These are phyloP conservation scores for Yamadazyma scolyti DNA, from an alignment of 805 yeast species.

Conservation along the genomic window DNA sequence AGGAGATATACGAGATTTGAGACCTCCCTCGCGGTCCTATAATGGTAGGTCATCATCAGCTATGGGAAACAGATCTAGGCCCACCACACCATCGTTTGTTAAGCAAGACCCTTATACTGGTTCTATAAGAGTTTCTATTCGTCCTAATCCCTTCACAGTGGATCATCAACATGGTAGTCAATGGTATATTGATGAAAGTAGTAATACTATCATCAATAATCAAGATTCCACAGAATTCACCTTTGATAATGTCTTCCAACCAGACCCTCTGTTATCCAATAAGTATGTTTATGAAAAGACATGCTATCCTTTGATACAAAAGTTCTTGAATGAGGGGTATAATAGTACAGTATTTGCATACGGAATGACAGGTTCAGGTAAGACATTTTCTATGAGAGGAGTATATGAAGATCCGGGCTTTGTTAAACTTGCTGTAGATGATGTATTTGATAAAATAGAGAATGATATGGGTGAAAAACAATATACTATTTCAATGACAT, in stretches of 20 bases:
- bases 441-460: conserved; percentile 50
- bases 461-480: conserved; percentile 21
- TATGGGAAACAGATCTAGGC: conserved; percentile 27
- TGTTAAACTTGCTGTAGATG: conserved; percentile 62
- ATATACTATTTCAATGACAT: conserved; percentile 58
- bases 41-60: conserved; percentile 31
- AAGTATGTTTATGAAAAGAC: conserved; percentile 53
- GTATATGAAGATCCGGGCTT: conserved; percentile 60
- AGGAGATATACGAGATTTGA: too few relatives aligned
- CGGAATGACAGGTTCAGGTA: conserved; percentile 94
- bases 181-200: conserved; percentile 44
- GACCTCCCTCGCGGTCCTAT: background rate
- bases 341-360: conserved; percentile 91
- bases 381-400: conserved; percentile 86
- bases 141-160: conserved; percentile 64
- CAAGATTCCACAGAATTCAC: conserved; percentile 60
- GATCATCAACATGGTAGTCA: conserved; percentile 29
- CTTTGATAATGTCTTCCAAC: conserved; percentile 78
- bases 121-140: conserved; percentile 67
- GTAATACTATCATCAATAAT: conserved; percentile 39
- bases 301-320: conserved; percentile 51
- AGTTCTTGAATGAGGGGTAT: conserved; percentile 63
- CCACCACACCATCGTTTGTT: conserved; percentile 32
- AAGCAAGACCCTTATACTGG: conserved; percentile 54
- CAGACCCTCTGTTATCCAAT: conserved; percentile 44